Percentiles rank a stretch among this genome's conserved stretches.
Evolutionary conservation across 768 basidiomycete genomes (phyloP).

Genomic region (Pisolithus microcarpus): DNA sequence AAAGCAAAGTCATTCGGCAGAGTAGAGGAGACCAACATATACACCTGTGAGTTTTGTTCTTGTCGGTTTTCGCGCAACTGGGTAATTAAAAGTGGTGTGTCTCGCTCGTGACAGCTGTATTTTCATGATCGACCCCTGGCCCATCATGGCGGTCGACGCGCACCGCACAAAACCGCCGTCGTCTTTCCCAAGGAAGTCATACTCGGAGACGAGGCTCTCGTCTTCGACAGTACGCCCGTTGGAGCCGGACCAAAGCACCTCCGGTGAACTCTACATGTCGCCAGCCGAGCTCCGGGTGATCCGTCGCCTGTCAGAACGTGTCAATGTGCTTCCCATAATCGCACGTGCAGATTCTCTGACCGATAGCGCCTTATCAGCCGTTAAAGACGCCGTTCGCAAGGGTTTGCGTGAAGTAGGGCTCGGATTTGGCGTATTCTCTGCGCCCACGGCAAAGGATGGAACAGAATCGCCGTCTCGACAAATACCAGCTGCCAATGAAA

Average conservation of each 20-base stretch:
- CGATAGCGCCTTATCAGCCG: conserved; percentile 60
- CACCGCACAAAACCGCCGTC: conserved; percentile 44
- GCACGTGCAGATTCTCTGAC: conserved; percentile 79
- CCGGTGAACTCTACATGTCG: conserved; percentile 55
- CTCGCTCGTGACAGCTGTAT: conserved; percentile 51
- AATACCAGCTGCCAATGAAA: conserved; percentile 5
- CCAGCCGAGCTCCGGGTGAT: conserved; percentile 77
- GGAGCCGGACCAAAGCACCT: conserved; percentile 44
- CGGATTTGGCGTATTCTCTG: conserved; percentile 71
- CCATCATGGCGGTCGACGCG: conserved; percentile 51
- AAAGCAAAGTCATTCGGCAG: conserved; percentile 82
- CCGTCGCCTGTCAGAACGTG: conserved; percentile 61
- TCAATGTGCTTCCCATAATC: conserved; percentile 78
- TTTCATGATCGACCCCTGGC: conserved; percentile 76
- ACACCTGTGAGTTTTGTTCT: conserved; percentile 55
- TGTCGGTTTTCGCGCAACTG: not conserved
- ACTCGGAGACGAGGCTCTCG: conserved; percentile 62
- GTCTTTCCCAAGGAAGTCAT: conserved; percentile 41
- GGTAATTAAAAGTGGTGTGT: not conserved
- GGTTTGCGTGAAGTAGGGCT: conserved; percentile 62
- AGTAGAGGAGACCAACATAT: conserved; percentile 87
- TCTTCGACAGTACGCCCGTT: conserved; percentile 39
- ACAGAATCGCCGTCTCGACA: conserved; percentile 9
- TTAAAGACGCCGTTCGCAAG: conserved; percentile 67
- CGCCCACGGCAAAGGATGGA: conserved; percentile 26